phyloP scores from a whole-genome alignment of 176 grass and related monocot genomes.

The Musa acuminata region DNA sequence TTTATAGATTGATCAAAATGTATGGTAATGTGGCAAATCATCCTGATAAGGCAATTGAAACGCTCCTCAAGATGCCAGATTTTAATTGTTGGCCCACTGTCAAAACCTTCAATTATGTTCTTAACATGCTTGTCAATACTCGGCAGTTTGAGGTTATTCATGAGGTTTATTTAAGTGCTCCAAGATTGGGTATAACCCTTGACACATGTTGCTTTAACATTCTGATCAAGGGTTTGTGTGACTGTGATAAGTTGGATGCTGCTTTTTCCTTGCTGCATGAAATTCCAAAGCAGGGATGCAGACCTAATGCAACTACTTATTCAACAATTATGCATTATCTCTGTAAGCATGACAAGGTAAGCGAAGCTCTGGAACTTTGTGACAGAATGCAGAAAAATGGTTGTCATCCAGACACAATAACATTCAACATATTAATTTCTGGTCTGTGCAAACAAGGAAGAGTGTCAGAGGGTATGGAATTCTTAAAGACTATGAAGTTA shows the following conservation, averaged over 20 bases:
- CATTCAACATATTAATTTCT: constrained; percentile 78
- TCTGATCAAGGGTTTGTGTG: constrained; percentile 67
- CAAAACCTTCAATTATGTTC: constrained; percentile 86
- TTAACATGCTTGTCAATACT: constrained; percentile 75
- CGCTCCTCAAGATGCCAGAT: constrained; percentile 48
- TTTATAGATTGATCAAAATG: constrained; percentile 79
- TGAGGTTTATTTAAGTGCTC: constrained; percentile 55
- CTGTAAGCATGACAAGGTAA: constrained; percentile 30
- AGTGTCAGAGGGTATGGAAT: constrained; percentile 34
- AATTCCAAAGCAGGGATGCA: constrained; percentile 71
- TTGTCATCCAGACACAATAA: constrained; percentile 48
- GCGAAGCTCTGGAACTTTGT: constrained; percentile 50
- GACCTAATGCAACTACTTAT: constrained; percentile 54
- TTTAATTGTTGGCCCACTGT: constrained; percentile 53
- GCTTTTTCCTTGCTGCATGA: constrained; percentile 57
- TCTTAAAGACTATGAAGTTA: constrained; percentile 49
- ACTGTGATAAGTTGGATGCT: constrained; percentile 38
- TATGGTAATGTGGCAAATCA: constrained; percentile 74
- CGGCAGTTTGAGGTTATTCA: constrained; percentile 60
- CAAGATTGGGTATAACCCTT: constrained; percentile 39
- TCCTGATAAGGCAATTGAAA: constrained; percentile 53
- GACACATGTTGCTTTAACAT: constrained; percentile 90
- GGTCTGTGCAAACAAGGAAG: constrained; percentile 58
- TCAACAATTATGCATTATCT: constrained; percentile 70
- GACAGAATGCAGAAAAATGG: constrained; percentile 45